Base-by-base conservation (phyloP, 129 eudicot genomes). In the Mikania micrantha region DNA sequence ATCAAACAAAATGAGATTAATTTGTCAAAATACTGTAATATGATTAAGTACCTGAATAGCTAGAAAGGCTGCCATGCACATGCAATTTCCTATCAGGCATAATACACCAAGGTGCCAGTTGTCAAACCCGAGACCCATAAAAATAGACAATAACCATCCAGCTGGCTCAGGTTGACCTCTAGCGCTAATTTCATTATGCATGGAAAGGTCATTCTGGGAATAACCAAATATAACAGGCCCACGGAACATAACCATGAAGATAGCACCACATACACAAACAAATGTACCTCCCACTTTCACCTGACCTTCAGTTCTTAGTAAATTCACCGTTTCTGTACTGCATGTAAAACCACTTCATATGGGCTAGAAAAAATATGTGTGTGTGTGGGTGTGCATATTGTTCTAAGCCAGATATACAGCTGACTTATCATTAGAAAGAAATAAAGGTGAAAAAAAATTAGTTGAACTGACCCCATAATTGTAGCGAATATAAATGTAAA, bases 141-240 rank as follows among this genome's bases (percentile, higher is more conserved):
- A 77, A 34, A 60, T 81, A 74, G 95, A 81, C 54, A 84, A 48
- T 39, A 93, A 52, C 98, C 96, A 93, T 66, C 96, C 98, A 74
- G 83, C 85, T 10, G 95, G 95, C 80, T 88, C 98, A n/a, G 96
- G 95, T 81, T 93, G 98, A 77, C 91, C 96, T 81, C 60, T 88
- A 41, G 92, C 95, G 71, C 87, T 93, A 67, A 93, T 86, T 52
- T 93, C 98, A 75, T 38, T 82, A 12, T 69, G 85, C 45, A 62
- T 12, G 52, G 80, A 60, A 38, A 75, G 74, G 24, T 75, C 75
- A 59, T 75, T 75, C 48, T 84, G 92, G 54, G 59, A 69, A 45
- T 77, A 64, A 27, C 98, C 96, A 36, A 88, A 73, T 56, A 93
- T 63, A 10, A 87, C 95, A 7, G 98, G 98, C 2, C 98, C 98